A percentile compares a stretch with the other conserved stretches of the same genome.
Evolutionary conservation across 371 early-diverging fungal species (phyloP).

Genomic region (Phascolomyces articulosus): DNA sequence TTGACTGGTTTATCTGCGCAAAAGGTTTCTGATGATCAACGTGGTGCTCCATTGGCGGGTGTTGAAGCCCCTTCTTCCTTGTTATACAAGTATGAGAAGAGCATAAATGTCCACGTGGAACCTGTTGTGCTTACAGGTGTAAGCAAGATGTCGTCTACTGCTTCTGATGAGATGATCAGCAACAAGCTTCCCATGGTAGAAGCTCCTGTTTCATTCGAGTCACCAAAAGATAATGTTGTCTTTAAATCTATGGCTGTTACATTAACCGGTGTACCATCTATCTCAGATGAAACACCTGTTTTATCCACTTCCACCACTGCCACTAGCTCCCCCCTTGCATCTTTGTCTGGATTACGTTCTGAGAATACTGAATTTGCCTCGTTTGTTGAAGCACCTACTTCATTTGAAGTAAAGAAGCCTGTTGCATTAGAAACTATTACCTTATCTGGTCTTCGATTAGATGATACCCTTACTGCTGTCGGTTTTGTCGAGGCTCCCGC

Average conservation of each 20-base stretch:
- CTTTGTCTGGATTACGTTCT: slow-evolving; percentile 1
- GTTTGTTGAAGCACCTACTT: slow-evolving; percentile 1
- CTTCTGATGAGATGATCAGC: neutral
- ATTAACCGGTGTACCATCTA: neutral
- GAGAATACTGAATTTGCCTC: neutral
- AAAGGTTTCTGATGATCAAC: slow-evolving; percentile 1
- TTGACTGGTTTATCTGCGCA: neutral
- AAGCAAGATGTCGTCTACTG: neutral
- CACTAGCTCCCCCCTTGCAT: neutral
- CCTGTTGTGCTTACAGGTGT: slow-evolving; percentile 2
- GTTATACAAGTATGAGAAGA: neutral
- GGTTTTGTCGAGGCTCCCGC: neutral
- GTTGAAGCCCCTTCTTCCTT: neutral
- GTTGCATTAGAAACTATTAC: neutral
- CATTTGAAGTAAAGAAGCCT: neutral
- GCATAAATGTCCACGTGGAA: neutral
- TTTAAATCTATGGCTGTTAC: neutral
- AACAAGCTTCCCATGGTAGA: neutral
- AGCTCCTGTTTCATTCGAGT: neutral
- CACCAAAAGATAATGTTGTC: neutral
- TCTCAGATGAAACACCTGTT: neutral
- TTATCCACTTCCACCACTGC: neutral
- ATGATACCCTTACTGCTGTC: neutral
- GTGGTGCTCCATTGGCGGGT: neutral
- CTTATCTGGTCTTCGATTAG: neutral